These are phyloP conservation scores for Trichosporon inkin DNA, from an alignment of 1,284 basidiomycete genomes.

Conservation along the genomic window DNA sequence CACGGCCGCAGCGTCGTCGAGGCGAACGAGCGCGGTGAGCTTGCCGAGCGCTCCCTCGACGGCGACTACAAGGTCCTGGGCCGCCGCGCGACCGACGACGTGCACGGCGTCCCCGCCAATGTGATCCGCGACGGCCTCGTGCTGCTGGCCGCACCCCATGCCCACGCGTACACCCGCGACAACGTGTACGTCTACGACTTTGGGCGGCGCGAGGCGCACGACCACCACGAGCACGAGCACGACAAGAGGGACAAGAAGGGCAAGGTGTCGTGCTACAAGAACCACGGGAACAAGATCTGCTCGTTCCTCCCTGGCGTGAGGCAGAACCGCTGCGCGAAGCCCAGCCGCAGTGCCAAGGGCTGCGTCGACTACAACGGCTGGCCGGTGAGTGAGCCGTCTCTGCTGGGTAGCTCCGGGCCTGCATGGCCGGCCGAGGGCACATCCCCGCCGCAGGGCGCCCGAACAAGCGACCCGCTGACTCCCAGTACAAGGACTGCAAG, in stretches of 20 bases:
- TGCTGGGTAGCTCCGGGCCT: neutral
- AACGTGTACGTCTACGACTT: constrained; percentile 9
- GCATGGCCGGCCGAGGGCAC: no score
- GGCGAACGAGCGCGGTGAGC: constrained; percentile 6
- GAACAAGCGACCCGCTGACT: neutral
- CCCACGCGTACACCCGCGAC: neutral
- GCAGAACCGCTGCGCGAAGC: neutral
- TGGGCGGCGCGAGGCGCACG: neutral
- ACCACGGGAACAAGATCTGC: constrained; percentile 10
- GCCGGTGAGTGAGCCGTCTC: neutral
- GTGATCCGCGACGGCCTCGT: constrained; percentile 4
- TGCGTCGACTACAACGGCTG: constrained; percentile 11
- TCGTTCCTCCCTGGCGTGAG: neutral
- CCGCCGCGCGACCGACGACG: neutral
- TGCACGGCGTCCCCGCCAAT: constrained; percentile 6
- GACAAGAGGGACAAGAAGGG: neutral
- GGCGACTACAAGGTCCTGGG: constrained; percentile 2
- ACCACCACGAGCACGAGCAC: neutral
- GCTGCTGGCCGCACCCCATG: neutral
- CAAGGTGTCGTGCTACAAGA: constrained; percentile 7
- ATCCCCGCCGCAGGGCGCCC: no score
- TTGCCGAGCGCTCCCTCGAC: neutral
- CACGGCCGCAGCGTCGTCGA: constrained; percentile 6
- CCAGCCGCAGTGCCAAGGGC: neutral
- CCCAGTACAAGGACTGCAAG: neutral